Percentiles rank a stretch among this genome's conserved stretches.
Evolutionary conservation across 2,329 filamentous ascomycete genomes (phyloP).

Genomic region (Biscogniauxia mediterranea): DNA sequence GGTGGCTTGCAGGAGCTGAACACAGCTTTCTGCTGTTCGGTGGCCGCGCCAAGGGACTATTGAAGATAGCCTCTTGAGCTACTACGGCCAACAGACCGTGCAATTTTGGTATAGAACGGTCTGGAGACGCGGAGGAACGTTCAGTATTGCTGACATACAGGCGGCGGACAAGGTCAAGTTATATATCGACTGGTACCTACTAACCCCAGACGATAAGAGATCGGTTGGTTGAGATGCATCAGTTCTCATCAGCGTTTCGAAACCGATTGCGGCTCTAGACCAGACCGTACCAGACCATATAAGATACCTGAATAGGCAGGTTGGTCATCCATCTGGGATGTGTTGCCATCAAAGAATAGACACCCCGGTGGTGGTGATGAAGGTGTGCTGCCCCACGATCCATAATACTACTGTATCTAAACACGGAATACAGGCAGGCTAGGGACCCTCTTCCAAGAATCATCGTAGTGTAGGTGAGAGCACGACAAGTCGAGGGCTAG

Average conservation of each 20-base stretch:
- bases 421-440: no score
- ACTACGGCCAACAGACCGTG: not conserved
- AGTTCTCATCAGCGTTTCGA: not conserved
- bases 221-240: not conserved
- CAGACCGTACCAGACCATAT: not conserved
- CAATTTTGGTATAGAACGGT: conserved; percentile 9
- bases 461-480: no score
- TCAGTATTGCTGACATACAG: not conserved
- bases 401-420: no score
- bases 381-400: no score
- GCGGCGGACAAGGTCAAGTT: not conserved
- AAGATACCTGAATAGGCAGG: no score
- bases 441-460: no score
- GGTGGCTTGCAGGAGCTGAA: conserved; percentile 40
- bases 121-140: conserved; percentile 10
- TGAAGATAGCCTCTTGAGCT: conserved; percentile 15
- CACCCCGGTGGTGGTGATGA: no score
- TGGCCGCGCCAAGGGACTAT: conserved; percentile 27
- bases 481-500: no score
- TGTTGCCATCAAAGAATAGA: not conserved
- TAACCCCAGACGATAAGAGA: not conserved
- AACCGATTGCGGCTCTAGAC: not conserved
- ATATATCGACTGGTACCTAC: not conserved
- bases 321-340: no score
- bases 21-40: conserved; percentile 9